Evolutionary conservation across 805 yeast species (phyloP).

Genomic region (Candida adriatica): DNA sequence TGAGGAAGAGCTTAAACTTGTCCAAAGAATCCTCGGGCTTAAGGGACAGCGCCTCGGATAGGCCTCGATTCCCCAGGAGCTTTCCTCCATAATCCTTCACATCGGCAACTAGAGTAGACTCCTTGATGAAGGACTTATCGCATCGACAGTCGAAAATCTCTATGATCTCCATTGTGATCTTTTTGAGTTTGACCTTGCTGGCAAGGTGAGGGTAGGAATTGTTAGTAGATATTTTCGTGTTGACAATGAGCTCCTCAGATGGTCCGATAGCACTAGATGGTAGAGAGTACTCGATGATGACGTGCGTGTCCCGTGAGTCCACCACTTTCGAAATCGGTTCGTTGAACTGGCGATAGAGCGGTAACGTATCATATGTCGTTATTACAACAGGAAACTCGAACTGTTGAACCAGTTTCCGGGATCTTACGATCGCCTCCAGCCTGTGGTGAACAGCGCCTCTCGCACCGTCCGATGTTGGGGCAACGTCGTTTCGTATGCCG

Average conservation of each 20-base stretch:
- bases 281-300: slow-evolving; percentile 38
- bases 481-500: slow-evolving; percentile 46
- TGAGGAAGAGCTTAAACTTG: slow-evolving; percentile 24
- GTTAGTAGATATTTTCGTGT: slow-evolving; percentile 33
- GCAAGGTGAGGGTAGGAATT: slow-evolving; percentile 7
- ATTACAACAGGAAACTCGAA: slow-evolving; percentile 44
- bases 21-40: slow-evolving; percentile 20
- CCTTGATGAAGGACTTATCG: slow-evolving; percentile 37
- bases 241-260: slow-evolving; percentile 38
- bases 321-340: slow-evolving; percentile 41
- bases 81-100: slow-evolving; percentile 6
- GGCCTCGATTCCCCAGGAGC: slow-evolving; percentile 12
- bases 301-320: slow-evolving; percentile 42
- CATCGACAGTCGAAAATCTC: slow-evolving; percentile 41
- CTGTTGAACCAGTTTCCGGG: slow-evolving; percentile 8
- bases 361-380: slow-evolving; percentile 50
- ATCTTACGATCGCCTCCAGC: slow-evolving; percentile 29
- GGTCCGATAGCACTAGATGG: slow-evolving; percentile 56
- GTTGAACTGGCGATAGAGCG: slow-evolving; percentile 47
- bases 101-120: slow-evolving; percentile 30
- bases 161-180: slow-evolving; percentile 39
- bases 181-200: slow-evolving; percentile 33
- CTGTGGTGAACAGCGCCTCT: slow-evolving; percentile 34
- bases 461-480: slow-evolving; percentile 44
- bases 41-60: slow-evolving; percentile 15